Evolutionary conservation across 805 yeast genomes (phyloP).

Genomic region (Cyberlindnera amylophila): DNA sequence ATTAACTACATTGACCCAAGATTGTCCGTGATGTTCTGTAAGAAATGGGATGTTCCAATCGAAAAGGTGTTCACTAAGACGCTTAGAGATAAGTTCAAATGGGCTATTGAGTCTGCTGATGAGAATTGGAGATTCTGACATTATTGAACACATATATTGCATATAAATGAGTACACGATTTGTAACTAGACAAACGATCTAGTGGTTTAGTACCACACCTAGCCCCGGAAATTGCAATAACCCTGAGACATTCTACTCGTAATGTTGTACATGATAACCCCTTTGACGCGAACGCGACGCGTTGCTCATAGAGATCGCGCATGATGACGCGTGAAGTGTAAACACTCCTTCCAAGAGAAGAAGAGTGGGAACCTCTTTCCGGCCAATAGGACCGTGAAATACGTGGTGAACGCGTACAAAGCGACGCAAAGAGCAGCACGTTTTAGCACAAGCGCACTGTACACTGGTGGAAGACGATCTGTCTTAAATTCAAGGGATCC

Average conservation of each 20-base stretch:
- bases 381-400: background rate
- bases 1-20: constrained; percentile 95
- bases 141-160: background rate
- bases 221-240: no score
- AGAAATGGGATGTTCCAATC: constrained; percentile 82
- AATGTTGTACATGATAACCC: no score
- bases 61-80: constrained; percentile 91
- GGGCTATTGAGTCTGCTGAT: constrained; percentile 94
- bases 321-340: constrained; percentile 4
- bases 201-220: no score
- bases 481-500: no score
- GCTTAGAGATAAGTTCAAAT: constrained; percentile 83
- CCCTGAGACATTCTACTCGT: no score
- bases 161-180: background rate
- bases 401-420: no score
- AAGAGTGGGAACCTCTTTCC: background rate
- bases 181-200: no score
- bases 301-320: constrained; percentile 4
- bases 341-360: constrained; percentile 4
- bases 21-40: constrained; percentile 82
- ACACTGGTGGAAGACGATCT: no score
- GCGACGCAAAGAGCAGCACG: no score
- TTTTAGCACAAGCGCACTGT: no score
- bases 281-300: constrained; percentile 4
- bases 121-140: constrained; percentile 76